Evolutionary conservation across 306 rosid species (phyloP).

Genomic region (Aeschynomene evenia): DNA sequence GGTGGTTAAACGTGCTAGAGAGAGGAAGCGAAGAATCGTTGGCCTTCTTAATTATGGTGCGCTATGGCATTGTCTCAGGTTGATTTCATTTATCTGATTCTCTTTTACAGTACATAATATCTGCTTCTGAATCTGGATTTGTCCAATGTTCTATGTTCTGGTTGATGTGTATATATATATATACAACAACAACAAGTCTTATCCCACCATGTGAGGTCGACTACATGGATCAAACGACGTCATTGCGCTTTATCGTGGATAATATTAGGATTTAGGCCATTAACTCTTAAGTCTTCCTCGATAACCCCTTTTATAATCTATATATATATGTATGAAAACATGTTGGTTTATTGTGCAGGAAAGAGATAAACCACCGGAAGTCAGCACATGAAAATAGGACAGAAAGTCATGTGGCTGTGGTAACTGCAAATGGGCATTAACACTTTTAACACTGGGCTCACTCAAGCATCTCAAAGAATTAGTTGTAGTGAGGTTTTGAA

Average conservation of each 20-base stretch:
- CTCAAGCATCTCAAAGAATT: conserved; percentile 24
- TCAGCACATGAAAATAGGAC: conserved; percentile 45
- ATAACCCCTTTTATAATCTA: too few species aligned
- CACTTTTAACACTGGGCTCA: conserved; percentile 15
- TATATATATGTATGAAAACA: too few species aligned
- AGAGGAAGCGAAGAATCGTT: conserved; percentile 62
- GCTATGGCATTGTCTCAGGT: conserved; percentile 79
- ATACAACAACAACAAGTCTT: too few species aligned
- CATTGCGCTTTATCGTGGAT: too few species aligned
- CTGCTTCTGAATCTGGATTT: conserved; percentile 16
- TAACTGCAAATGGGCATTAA: conserved; percentile 52
- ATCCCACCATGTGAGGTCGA: too few species aligned
- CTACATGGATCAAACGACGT: too few species aligned
- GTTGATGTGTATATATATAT: conserved; percentile 1
- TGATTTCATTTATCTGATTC: conserved; percentile 29
- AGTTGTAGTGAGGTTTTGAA: conserved; percentile 28
- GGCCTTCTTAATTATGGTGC: conserved; percentile 84
- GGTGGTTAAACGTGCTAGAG: conserved; percentile 72
- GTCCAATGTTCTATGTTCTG: background rate
- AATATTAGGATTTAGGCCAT: too few species aligned
- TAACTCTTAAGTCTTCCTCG: too few species aligned
- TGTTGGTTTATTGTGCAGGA: conserved; percentile 64
- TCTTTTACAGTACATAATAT: background rate
- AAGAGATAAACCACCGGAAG: conserved; percentile 54
- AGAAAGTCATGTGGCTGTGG: conserved; percentile 44